Conservation (phyloP, 768 basidiomycete species). For the Podaxis mareebaensis region DNA sequence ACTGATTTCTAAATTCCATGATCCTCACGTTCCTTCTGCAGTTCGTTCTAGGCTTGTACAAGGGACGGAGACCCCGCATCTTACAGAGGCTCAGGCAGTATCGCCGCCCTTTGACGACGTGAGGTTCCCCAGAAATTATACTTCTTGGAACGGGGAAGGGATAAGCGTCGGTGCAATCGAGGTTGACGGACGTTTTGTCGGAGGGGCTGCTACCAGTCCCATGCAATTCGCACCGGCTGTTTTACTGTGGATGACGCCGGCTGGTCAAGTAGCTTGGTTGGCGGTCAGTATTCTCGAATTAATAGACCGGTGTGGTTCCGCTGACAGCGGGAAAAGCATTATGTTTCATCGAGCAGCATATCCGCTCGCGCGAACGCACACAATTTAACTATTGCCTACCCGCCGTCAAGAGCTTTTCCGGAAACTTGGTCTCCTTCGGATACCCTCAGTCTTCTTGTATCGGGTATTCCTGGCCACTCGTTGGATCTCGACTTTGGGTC, state of each 20-base stretch:
- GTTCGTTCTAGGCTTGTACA: constrained; percentile 19
- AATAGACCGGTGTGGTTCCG: neutral
- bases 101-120: constrained; percentile 30
- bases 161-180: constrained; percentile 30
- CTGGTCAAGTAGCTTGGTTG: constrained; percentile 24
- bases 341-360: constrained; percentile 27
- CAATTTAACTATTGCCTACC: constrained; percentile 28
- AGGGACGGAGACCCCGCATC: constrained; percentile 17
- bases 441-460: constrained; percentile 28
- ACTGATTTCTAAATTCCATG: constrained; percentile 29
- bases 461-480: constrained; percentile 22
- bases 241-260: constrained; percentile 26
- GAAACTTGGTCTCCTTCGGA: constrained; percentile 18
- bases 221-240: constrained; percentile 25
- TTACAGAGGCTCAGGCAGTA: constrained; percentile 25
- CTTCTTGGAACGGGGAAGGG: constrained; percentile 27
- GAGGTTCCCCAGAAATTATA: constrained; percentile 28
- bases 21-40: constrained; percentile 24
- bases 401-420: constrained; percentile 27
- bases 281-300: constrained; percentile 19
- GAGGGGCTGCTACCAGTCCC: constrained; percentile 28
- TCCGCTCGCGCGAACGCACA: constrained; percentile 23
- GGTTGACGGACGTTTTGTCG: constrained; percentile 27
- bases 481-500: constrained; percentile 22
- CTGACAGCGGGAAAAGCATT: constrained; percentile 19